Evolutionary conservation across 2,329 filamentous ascomycete species (phyloP).

Genomic region (Zopfia rhizophila): DNA sequence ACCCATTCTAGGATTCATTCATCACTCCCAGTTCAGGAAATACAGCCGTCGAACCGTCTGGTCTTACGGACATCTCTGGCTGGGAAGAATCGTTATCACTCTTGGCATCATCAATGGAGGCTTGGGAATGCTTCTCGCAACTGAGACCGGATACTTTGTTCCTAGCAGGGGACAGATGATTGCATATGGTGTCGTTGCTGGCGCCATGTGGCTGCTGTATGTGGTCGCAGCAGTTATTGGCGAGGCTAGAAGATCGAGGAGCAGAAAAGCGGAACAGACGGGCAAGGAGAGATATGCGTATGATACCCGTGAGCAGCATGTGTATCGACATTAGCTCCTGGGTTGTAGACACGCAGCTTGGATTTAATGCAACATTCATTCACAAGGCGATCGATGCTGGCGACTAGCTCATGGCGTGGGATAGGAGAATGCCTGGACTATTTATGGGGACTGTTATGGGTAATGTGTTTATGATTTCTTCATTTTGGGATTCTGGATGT

Average conservation of each 20-base stretch:
- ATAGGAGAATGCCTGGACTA: no score
- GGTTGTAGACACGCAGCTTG: no score
- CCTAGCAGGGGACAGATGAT: constrained; percentile 40
- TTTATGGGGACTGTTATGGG: no score
- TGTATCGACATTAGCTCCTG: no score
- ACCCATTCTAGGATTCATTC: constrained; percentile 61
- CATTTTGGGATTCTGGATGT: no score
- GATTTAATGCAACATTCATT: no score
- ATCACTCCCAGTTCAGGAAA: constrained; percentile 62
- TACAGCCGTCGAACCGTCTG: constrained; percentile 56
- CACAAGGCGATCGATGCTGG: no score
- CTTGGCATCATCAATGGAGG: constrained; percentile 67
- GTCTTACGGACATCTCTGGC: constrained; percentile 64
- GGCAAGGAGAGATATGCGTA: constrained; percentile 30
- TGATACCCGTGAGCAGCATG: no score
- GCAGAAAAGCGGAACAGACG: constrained; percentile 21
- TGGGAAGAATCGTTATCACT: constrained; percentile 61
- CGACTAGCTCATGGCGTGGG: no score
- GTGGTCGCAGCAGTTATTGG: constrained; percentile 39
- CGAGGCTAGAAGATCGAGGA: constrained; percentile 32
- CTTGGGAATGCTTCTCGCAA: constrained; percentile 54
- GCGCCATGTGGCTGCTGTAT: constrained; percentile 48
- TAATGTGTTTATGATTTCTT: no score
- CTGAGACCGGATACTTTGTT: constrained; percentile 36
- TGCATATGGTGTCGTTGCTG: constrained; percentile 46